Evolutionary conservation across 306 rosid genomes (phyloP), one percentile per base, ranked within the genome.

Genomic region (Quercus agrifolia): DNA sequence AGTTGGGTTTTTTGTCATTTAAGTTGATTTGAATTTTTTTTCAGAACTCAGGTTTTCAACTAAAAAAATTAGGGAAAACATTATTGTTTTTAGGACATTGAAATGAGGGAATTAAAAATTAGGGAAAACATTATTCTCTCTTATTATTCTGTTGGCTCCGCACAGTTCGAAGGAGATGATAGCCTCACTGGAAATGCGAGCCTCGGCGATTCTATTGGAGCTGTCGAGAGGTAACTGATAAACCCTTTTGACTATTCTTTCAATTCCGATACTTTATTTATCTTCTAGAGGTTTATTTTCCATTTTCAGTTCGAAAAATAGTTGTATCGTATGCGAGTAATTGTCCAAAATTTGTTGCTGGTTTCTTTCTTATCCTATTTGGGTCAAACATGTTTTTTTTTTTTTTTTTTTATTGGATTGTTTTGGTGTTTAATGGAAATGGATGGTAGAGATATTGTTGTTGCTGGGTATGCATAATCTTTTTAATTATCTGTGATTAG

Each of bases 171-270:
- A 25, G 85, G 14, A 31, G 88, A 78, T 33, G 81, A 78, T 13
- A 80, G 77, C 75, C 81, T 88, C 82, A 35, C 81, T 12, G 88
- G 69, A 62, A 78, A 83, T 75, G 90, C 72, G 46, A 88, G 87
- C 74, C 76, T 77, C 2, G 86, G 82, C n/a, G 90, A 85, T 82
- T 89, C 91, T 4, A 33, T 70, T 46, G 90, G 85, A 84, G 90
- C 94, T 55, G 81, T 80, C 17, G 86, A 88, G 44, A 92, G 97
- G 97, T 94, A 82, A 56, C 12, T 35, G 5, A 33, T 67, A 67
- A 64, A 67, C 72, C 72, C 28, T 67, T 38, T 49, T n/a, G 44
- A 23, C 54, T 61, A 20, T 74, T 69, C 27, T 31, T 33, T 69
- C n/a, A 52, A 79, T 73, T 76, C 83, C 21, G 55, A 57, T 81